Percentiles rank a stretch among this genome's conserved stretches.
Conservation (phyloP, 208 protist species). For the Leishmania amazonensis region DNA sequence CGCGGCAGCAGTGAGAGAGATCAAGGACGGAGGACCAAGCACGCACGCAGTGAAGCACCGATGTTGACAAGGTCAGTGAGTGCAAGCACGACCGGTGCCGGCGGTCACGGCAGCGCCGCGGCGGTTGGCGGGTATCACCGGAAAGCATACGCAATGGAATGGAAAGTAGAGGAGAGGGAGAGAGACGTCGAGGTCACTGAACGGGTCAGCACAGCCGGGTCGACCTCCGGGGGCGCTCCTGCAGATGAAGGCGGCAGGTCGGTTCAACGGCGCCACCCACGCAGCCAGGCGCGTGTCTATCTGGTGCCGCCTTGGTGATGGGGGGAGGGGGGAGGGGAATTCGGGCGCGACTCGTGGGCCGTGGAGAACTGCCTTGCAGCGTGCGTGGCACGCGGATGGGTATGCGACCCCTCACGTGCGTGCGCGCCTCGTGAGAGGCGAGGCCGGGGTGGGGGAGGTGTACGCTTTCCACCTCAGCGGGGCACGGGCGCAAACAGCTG, state of each 20-base stretch:
- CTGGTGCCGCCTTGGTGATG: not conserved
- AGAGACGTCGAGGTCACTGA: too few relatives aligned
- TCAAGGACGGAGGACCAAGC: not conserved
- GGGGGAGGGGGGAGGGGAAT: not conserved
- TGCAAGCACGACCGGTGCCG: not conserved
- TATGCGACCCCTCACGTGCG: not conserved
- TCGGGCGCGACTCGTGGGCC: not conserved
- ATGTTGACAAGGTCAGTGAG: not conserved
- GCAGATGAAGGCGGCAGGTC: not conserved
- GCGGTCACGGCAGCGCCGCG: not conserved
- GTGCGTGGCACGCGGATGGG: not conserved
- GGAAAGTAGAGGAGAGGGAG: not conserved
- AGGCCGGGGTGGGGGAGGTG: not conserved
- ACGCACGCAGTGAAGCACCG: not conserved
- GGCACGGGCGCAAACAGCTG: not conserved
- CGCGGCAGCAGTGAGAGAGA: not conserved
- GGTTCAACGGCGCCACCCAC: not conserved
- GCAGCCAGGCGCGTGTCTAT: not conserved
- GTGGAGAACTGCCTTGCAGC: not conserved
- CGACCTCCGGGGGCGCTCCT: not conserved
- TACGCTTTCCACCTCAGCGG: not conserved
- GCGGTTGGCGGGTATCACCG: not conserved
- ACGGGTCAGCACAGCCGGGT: too few relatives aligned
- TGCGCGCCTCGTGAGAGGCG: not conserved
- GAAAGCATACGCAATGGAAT: not conserved